A percentile compares a stretch with the other conserved stretches of the same genome.
Conservation (phyloP, 1,284 basidiomycete species). For the Hymenochaete sp. region DNA sequence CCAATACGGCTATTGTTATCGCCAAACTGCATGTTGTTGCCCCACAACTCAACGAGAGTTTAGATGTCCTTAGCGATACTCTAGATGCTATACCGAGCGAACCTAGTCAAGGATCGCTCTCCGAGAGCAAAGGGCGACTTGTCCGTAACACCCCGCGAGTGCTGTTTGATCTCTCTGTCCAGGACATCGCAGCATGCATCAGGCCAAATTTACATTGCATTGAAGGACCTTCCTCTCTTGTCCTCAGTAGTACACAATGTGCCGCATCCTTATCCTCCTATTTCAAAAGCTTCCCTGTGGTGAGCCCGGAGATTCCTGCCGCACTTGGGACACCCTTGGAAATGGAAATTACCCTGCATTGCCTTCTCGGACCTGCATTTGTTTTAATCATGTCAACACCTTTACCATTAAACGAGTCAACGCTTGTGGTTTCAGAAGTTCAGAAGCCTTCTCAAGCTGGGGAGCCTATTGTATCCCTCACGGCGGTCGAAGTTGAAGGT, state of each 20-base stretch:
- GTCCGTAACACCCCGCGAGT: conserved; percentile 8
- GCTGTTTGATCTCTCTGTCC: conserved; percentile 8
- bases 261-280: conserved; percentile 9
- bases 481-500: conserved; percentile 42
- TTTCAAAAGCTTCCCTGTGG: conserved; percentile 12
- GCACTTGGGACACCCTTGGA: conserved; percentile 9
- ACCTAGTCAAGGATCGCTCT: conserved; percentile 18
- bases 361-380: conserved; percentile 14
- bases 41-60: conserved; percentile 41
- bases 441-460: conserved; percentile 27
- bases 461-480: conserved; percentile 49
- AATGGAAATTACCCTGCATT: conserved; percentile 2
- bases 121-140: conserved; percentile 35
- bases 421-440: background rate
- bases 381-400: conserved; percentile 13
- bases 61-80: conserved; percentile 41
- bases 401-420: conserved; percentile 6
- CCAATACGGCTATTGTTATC: conserved; percentile 50
- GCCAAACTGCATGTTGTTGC: conserved; percentile 38
- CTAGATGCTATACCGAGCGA: conserved; percentile 20
- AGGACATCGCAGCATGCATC: conserved; percentile 14
- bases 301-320: background rate
- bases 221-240: conserved; percentile 3
- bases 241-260: conserved; percentile 16
- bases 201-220: conserved; percentile 3